These are phyloP conservation scores for Aureobasidium namibiae DNA, from an alignment of 2,329 filamentous ascomycete genomes.

Conservation along the genomic window DNA sequence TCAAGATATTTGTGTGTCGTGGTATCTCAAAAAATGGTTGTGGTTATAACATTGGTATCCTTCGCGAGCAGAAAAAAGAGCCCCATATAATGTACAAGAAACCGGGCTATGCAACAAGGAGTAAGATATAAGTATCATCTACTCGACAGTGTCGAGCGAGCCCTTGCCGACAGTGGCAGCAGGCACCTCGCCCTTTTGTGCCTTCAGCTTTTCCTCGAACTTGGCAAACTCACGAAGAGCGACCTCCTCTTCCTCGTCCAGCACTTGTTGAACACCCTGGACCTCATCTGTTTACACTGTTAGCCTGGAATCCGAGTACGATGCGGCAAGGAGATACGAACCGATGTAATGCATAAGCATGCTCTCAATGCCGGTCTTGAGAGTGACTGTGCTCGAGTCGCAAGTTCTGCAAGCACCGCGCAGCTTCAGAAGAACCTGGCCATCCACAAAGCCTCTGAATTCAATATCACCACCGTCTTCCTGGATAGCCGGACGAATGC, in stretches of 20 bases:
- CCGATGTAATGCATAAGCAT: constrained; percentile 63
- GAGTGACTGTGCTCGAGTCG: constrained; percentile 89
- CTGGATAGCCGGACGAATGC: constrained; percentile 91
- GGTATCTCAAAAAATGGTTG: background rate
- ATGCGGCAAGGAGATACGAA: background rate
- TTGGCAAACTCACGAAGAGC: constrained; percentile 81
- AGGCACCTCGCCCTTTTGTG: constrained; percentile 49
- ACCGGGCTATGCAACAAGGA: constrained; percentile 1
- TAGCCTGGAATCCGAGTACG: background rate
- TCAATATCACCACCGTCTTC: constrained; percentile 98
- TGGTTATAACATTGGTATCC: constrained; percentile 8
- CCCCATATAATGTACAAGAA: constrained; percentile 6
- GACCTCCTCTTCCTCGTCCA: constrained; percentile 88
- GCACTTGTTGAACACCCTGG: constrained; percentile 79
- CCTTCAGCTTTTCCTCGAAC: constrained; percentile 77
- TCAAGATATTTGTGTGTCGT: background rate
- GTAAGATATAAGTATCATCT: background rate
- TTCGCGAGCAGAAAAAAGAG: background rate
- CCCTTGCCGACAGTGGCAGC: constrained; percentile 43
- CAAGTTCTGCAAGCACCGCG: constrained; percentile 91
- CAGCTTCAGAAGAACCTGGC: constrained; percentile 63
- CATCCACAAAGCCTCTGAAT: constrained; percentile 73
- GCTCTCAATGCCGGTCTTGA: constrained; percentile 96
- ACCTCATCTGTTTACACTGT: constrained; percentile 62
- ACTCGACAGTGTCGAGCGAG: constrained; percentile 40